A percentile compares a stretch with the other conserved stretches of the same genome.
These are phyloP conservation scores for Punctularia strigosozonata DNA, from an alignment of 768 basidiomycete genomes.

Conservation along the genomic window DNA sequence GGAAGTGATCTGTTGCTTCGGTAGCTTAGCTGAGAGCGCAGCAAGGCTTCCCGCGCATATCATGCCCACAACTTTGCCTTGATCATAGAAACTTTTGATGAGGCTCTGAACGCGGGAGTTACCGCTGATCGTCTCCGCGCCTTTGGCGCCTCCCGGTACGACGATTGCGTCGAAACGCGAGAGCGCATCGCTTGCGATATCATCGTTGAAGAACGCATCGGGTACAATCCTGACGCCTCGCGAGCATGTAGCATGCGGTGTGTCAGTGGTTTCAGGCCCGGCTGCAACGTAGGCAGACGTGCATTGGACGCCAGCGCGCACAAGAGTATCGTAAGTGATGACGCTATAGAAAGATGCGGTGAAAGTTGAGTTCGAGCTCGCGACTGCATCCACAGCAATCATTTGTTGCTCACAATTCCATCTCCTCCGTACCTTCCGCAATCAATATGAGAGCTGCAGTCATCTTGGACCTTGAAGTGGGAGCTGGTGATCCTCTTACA, in stretches of 20 bases:
- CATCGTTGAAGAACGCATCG: slow-evolving; percentile 26
- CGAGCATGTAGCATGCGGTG: slow-evolving; percentile 50
- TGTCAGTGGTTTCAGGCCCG: slow-evolving; percentile 16
- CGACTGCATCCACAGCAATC: neutral
- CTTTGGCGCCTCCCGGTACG: slow-evolving; percentile 70
- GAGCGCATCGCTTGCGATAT: neutral
- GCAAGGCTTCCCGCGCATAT: slow-evolving; percentile 76
- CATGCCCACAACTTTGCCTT: slow-evolving; percentile 62
- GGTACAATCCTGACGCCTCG: slow-evolving; percentile 65
- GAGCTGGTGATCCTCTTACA: too few species aligned
- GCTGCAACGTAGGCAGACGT: slow-evolving; percentile 50
- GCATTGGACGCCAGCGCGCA: slow-evolving; percentile 57
- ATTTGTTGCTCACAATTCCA: slow-evolving; percentile 60
- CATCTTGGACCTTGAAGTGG: too few species aligned
- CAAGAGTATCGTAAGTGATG: slow-evolving; percentile 72
- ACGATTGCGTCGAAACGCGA: slow-evolving; percentile 41
- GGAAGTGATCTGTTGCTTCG: slow-evolving; percentile 59
- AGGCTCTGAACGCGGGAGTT: slow-evolving; percentile 49
- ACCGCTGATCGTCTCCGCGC: slow-evolving; percentile 61
- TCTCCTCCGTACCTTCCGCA: slow-evolving; percentile 79
- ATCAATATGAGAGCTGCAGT: slow-evolving; percentile 65
- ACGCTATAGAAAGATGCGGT: slow-evolving; percentile 33
- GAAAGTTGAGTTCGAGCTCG: too few species aligned
- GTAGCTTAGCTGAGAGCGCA: slow-evolving; percentile 49
- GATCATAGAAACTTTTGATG: slow-evolving; percentile 41